Evolutionary conservation across 1,284 basidiomycete species (phyloP).

Genomic region (Ceratobasidium papillatum): DNA sequence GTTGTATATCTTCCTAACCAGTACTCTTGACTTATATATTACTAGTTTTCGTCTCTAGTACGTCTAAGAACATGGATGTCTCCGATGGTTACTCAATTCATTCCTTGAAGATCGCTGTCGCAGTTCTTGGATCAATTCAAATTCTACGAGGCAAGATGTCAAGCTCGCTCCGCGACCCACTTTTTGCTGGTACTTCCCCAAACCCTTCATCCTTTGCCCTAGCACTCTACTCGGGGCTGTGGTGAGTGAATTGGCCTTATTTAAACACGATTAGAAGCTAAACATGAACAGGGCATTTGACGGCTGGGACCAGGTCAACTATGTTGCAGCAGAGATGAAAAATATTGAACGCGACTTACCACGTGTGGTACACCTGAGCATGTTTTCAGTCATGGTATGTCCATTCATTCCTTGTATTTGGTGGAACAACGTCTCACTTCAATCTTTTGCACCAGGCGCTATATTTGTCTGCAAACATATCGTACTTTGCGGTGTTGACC

Average conservation of each 20-base stretch:
- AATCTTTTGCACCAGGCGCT: conserved; percentile 62
- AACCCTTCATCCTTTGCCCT: conserved; percentile 89
- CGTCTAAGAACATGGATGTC: conserved; percentile 43
- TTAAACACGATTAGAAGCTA: background rate
- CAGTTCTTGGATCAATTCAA: conserved; percentile 77
- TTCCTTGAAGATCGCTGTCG: conserved; percentile 66
- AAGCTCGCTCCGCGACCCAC: conserved; percentile 65
- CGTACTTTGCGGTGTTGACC: conserved; percentile 95
- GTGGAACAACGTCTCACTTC: background rate
- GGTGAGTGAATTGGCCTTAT: conserved; percentile 50
- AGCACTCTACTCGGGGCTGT: conserved; percentile 93
- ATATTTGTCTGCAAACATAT: conserved; percentile 84
- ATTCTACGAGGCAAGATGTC: conserved; percentile 73
- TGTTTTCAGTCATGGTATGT: conserved; percentile 77
- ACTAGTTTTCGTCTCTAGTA: conserved; percentile 67
- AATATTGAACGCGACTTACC: conserved; percentile 88
- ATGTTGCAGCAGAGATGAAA: conserved; percentile 91
- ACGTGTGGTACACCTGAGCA: conserved; percentile 86
- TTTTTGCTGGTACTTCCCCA: conserved; percentile 79
- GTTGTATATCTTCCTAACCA: background rate
- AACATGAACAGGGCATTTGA: conserved; percentile 73
- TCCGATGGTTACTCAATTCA: conserved; percentile 15
- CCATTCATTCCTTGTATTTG: conserved; percentile 44
- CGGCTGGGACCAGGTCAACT: conserved; percentile 88
- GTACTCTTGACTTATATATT: conserved; percentile 1